Evolutionary conservation across 805 yeast genomes (phyloP).

Genomic region (Teunomyces panamensis): DNA sequence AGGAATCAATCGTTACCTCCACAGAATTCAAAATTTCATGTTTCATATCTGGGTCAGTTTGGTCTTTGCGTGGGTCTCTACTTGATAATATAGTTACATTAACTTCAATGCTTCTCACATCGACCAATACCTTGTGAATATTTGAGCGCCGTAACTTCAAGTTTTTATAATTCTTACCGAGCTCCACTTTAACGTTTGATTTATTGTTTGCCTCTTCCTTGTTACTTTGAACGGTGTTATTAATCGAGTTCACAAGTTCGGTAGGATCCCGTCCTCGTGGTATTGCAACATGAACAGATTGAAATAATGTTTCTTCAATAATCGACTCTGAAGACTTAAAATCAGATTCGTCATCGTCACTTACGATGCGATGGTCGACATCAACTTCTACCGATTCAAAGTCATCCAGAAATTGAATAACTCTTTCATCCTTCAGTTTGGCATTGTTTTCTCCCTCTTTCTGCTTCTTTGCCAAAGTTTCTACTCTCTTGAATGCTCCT

Average conservation of each 20-base stretch:
- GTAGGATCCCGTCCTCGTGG: slow-evolving; percentile 48
- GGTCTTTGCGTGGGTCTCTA: slow-evolving; percentile 43
- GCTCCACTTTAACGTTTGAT: slow-evolving; percentile 21
- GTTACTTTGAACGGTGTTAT: slow-evolving; percentile 35
- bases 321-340: slow-evolving; percentile 5
- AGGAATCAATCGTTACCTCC: slow-evolving; percentile 47
- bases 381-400: not conserved
- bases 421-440: slow-evolving; percentile 5
- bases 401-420: not conserved
- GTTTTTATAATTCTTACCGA: slow-evolving; percentile 38
- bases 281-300: slow-evolving; percentile 71
- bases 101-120: slow-evolving; percentile 51
- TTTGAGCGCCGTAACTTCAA: slow-evolving; percentile 65
- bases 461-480: slow-evolving; percentile 35
- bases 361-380: not conserved
- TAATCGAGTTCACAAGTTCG: slow-evolving; percentile 50
- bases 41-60: slow-evolving; percentile 27
- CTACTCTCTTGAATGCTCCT: slow-evolving; percentile 63
- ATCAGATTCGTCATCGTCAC: not conserved
- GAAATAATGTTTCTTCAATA: slow-evolving; percentile 56
- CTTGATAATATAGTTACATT: slow-evolving; percentile 44
- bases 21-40: slow-evolving; percentile 50
- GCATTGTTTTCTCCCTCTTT: slow-evolving; percentile 19
- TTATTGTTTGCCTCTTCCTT: slow-evolving; percentile 12
- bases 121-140: slow-evolving; percentile 56